Conservation (phyloP, 2,329 filamentous ascomycete species). For the Aspergillus glaucus region DNA sequence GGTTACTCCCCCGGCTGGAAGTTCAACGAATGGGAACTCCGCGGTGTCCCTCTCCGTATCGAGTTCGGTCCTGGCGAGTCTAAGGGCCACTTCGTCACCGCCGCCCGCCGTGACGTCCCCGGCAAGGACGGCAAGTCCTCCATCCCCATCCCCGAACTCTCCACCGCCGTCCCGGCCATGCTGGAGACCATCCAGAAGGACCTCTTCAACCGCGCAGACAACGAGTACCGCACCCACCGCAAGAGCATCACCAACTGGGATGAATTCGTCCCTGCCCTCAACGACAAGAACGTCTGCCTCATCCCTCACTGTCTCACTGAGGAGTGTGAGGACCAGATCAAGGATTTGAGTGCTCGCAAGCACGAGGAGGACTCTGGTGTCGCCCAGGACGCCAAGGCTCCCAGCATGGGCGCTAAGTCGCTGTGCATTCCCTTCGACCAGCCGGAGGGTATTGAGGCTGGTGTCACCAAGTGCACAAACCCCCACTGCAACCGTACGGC, state of each 20-base stretch:
- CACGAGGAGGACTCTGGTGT: slow-evolving; percentile 56
- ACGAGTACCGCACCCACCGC: slow-evolving; percentile 71
- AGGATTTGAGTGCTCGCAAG: slow-evolving; percentile 78
- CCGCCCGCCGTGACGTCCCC: slow-evolving; percentile 73
- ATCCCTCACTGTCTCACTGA: slow-evolving; percentile 82
- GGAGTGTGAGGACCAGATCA: slow-evolving; percentile 89
- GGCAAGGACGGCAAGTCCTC: slow-evolving; percentile 65
- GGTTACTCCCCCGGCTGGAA: slow-evolving; percentile 93
- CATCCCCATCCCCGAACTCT: slow-evolving; percentile 68
- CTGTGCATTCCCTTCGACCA: slow-evolving; percentile 79
- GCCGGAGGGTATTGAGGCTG: slow-evolving; percentile 69
- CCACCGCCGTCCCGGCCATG: slow-evolving; percentile 66
- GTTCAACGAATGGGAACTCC: slow-evolving; percentile 98
- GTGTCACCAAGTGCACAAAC: slow-evolving; percentile 86
- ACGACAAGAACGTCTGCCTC: slow-evolving; percentile 84
- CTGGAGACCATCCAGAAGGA: slow-evolving; percentile 87
- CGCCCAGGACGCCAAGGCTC: slow-evolving; percentile 65
- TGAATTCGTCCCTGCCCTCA: slow-evolving; percentile 82
- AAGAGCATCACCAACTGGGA: slow-evolving; percentile 80
- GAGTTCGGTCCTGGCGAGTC: slow-evolving; percentile 96
- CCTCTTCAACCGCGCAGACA: slow-evolving; percentile 70
- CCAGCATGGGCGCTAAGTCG: slow-evolving; percentile 70
- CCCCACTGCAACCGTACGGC: slow-evolving; percentile 73
- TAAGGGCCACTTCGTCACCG: slow-evolving; percentile 75
- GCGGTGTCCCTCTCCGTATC: slow-evolving; percentile 85